Base-by-base conservation (phyloP, 192 early-diverging fungal genomes). In the Podila minutissima region DNA sequence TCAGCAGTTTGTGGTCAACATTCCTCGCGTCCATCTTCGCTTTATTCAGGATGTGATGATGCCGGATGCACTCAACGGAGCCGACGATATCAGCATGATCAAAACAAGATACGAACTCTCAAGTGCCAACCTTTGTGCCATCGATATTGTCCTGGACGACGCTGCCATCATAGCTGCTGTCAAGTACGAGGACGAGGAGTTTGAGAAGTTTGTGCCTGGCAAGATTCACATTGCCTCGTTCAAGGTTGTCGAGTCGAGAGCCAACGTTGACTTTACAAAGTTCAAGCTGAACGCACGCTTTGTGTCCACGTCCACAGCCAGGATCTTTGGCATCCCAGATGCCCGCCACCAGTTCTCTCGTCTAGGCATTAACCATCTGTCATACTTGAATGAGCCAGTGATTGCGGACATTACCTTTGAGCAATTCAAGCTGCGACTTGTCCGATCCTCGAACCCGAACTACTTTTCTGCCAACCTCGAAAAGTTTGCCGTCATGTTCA, bases 1-100 rank as follows among this genome's bases (percentile, higher is more conserved):
- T 22, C 83, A 84, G 24, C 83, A 86, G 64, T 85, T 92, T 55
- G 77, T 87, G 11, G 67, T 91, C 12, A 88, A 81, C 57, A 72
- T 90, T 24, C 90, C 89, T 10, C 77, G 83, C 29, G 64, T 88
- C 6, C 89, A 92, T 37, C 63, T 92, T 9, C 91, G 89, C 19
- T 90, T 89, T 59, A 91, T 94, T 63, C 93, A 94, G 74, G 92
- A 94, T 67, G 90, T 93, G 7, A 84, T 90, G 69, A 83, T 93
- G 59, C 89, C 90, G 0, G 89, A 87, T 37, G 89, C 86, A 32
- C 61, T 88, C 12, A 84, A 84, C 12, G 81, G 75, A 41, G 88
- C 78, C 24, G 76, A 88, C 35, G 86, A 83, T 29, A 82, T 87
- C 74, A 81, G 84, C 28, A 81, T 82, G 62, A 78, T 87, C 61